These are phyloP conservation scores for Camellia lanceoleosa DNA, from an alignment of 148 eudicot species.

Conservation along the genomic window DNA sequence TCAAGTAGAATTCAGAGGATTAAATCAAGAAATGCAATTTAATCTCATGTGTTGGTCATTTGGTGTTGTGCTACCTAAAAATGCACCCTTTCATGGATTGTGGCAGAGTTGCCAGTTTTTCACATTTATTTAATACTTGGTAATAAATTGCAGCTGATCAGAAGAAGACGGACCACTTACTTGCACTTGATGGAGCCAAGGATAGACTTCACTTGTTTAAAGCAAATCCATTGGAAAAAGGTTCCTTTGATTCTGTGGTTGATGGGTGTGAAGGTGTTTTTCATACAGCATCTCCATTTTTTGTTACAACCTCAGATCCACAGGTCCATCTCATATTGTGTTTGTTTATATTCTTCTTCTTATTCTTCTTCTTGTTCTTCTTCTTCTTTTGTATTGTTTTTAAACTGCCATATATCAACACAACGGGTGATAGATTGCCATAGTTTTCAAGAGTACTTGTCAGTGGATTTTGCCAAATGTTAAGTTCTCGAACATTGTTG, in stretches of 20 bases:
- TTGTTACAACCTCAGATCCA: not conserved
- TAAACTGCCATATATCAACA: too few relatives aligned
- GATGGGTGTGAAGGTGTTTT: not conserved
- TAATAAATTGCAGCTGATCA: not conserved
- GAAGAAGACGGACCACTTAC: not conserved
- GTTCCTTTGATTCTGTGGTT: not conserved
- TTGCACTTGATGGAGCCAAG: too few relatives aligned
- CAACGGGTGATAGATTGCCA: not conserved
- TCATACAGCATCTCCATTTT: not conserved
- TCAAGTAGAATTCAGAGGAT: too few relatives aligned
- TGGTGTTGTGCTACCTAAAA: too few relatives aligned
- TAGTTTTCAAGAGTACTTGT: not conserved
- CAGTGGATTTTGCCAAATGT: not conserved
- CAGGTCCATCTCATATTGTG: not conserved
- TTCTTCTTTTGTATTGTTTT: not conserved
- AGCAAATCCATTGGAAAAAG: not conserved
- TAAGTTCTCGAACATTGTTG: too few relatives aligned
- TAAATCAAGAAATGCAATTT: too few relatives aligned
- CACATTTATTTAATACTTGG: not conserved
- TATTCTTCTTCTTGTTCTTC: too few relatives aligned
- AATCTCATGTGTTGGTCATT: too few relatives aligned
- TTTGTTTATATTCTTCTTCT: not conserved
- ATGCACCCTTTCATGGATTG: too few relatives aligned
- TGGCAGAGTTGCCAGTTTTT: too few relatives aligned
- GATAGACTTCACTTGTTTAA: not conserved